Evolutionary conservation across 176 grass and related monocot species (phyloP).

Genomic region (Canna indica): DNA sequence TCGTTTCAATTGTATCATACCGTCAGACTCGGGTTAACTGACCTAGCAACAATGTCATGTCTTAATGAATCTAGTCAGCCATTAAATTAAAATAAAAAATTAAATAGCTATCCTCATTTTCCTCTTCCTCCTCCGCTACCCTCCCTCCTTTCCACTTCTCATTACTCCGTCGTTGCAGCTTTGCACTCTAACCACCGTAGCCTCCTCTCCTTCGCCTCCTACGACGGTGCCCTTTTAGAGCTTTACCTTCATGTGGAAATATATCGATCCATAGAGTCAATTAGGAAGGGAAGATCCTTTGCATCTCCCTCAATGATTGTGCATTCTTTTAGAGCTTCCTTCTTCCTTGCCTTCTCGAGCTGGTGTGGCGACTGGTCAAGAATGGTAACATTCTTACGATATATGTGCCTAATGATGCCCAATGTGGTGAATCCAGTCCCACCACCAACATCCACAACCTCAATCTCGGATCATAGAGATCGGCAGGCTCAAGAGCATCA

Average conservation of each 20-base stretch:
- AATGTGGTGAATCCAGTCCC: constrained; percentile 74
- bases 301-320: constrained; percentile 81
- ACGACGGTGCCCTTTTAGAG: neutral
- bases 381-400: constrained; percentile 66
- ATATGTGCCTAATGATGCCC: constrained; percentile 64
- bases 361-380: constrained; percentile 91
- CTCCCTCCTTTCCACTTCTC: neutral
- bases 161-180: neutral
- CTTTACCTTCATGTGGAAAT: constrained; percentile 77
- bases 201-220: neutral
- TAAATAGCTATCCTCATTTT: too few species aligned
- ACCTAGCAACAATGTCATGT: too few species aligned
- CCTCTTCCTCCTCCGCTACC: constrained; percentile 12
- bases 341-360: constrained; percentile 67
- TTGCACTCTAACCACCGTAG: neutral
- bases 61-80: too few species aligned
- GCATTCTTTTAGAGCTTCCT: constrained; percentile 68
- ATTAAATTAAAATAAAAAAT: too few species aligned
- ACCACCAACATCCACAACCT: constrained; percentile 83
- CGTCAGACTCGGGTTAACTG: too few species aligned
- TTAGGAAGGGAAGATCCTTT: constrained; percentile 80
- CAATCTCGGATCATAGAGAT: constrained; percentile 44
- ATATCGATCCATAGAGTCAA: constrained; percentile 60
- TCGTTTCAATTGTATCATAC: too few species aligned
- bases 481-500: constrained; percentile 65